Evolutionary conservation across 2,329 filamentous ascomycete genomes (phyloP), one percentile per base, ranked within the genome.

Genomic region (Teratosphaeria gauchensis): DNA sequence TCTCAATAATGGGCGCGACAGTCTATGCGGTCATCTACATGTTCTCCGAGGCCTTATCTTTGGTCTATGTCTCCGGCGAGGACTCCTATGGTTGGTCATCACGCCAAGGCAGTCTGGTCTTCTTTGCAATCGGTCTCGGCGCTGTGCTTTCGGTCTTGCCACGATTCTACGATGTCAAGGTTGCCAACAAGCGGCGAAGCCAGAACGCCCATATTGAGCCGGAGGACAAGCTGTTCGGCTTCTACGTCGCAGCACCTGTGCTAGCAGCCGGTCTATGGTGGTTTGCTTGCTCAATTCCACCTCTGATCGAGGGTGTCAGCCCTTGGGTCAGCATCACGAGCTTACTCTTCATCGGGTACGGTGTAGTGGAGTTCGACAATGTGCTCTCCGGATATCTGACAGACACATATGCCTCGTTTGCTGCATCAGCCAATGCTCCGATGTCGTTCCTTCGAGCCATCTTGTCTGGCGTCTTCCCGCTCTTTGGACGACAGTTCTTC

Each of bases 221-320:
- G 0, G 79, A 81, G 66, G 73, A 80, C 65, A 80, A 80, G 56
- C 71, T 80, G 21, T 63, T 70, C 7, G 78, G 77, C n/a, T 79
- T 80, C 61, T 71, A 71, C 48, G 66, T 79, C 33, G 78, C 75
- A 0, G 74, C 75, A 0, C 76, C 77, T 2, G 65, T 73, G 5
- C 71, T 80, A 4, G 75, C 77, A 2, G 64, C 70, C 4, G 77
- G 73, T 1, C 72, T 81, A 1, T 78, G 76, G 73, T 72, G 70
- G 66, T 79, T 80, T 59, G 74, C 75, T 4, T 77, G 74, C 71
- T 79, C 78, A 1, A 73, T 80, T 3, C 78, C 79, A 0, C 77
- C 77, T 2, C 21, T 60, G 19, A 51, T 73, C 0, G 71, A 71
- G 28, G 78, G 76, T 72, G 68, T 76, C 7, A 51, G 58, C 24